Conservation (phyloP, 2,329 filamentous ascomycete species). For the Cladosporium austrohemisphaericum region DNA sequence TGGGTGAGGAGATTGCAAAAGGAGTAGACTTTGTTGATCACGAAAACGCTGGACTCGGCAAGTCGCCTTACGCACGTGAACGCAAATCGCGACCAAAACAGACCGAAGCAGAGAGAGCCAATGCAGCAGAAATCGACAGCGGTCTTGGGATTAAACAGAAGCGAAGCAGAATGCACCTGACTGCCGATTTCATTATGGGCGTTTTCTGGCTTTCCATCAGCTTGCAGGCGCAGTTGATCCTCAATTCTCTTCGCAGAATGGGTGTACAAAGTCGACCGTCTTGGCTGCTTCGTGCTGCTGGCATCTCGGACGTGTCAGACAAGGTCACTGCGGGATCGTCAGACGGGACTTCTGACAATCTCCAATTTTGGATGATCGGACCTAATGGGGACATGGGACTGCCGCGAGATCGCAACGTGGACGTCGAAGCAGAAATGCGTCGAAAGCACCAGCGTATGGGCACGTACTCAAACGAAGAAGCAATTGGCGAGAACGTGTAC, state of each 20-base stretch:
- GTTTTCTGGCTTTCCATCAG: slow-evolving; percentile 65
- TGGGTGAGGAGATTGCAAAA: slow-evolving; percentile 39
- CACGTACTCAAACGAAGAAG: slow-evolving; percentile 55
- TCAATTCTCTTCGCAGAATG: slow-evolving; percentile 54
- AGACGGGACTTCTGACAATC: slow-evolving; percentile 1
- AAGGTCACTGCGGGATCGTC: not conserved
- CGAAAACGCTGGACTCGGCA: slow-evolving; percentile 32
- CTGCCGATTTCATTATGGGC: slow-evolving; percentile 69
- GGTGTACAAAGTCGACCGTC: slow-evolving; percentile 60
- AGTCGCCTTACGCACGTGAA: slow-evolving; percentile 63
- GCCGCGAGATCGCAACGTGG: slow-evolving; percentile 61
- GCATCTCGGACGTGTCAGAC: slow-evolving; percentile 29
- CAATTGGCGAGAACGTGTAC: slow-evolving; percentile 72
- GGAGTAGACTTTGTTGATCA: slow-evolving; percentile 32
- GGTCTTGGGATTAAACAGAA: slow-evolving; percentile 78
- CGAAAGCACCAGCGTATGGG: slow-evolving; percentile 51
- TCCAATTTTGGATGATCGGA: slow-evolving; percentile 51
- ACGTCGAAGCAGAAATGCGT: slow-evolving; percentile 77
- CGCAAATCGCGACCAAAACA: slow-evolving; percentile 46
- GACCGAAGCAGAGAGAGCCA: slow-evolving; percentile 20
- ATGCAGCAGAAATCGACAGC: slow-evolving; percentile 40
- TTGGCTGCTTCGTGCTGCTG: slow-evolving; percentile 58
- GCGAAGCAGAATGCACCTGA: slow-evolving; percentile 73
- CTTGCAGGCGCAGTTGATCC: slow-evolving; percentile 53
- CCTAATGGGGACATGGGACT: slow-evolving; percentile 53